phyloP scores from a whole-genome alignment of 441 rosid species.

The Rhodomyrtus psidioides region DNA sequence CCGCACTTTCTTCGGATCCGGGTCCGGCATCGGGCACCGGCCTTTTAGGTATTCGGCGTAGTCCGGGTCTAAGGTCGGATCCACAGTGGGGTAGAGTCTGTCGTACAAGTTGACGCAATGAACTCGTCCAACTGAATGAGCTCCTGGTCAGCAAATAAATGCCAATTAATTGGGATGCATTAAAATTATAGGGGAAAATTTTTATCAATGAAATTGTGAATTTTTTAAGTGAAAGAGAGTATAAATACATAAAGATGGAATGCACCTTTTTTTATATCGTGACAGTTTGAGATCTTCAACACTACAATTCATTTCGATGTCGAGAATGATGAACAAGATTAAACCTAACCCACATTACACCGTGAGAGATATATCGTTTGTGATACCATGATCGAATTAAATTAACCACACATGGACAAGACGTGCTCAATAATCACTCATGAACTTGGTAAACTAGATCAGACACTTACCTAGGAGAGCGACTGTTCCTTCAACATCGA shows the following conservation, averaged over 20 bases:
- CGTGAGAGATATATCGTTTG: neutral
- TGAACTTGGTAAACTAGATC: neutral
- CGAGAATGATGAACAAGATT: neutral
- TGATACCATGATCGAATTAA: neutral
- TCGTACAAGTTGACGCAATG: constrained; percentile 67
- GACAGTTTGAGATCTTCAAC: too few species aligned
- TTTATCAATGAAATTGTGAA: neutral
- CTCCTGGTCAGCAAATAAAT: constrained; percentile 26
- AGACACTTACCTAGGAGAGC: constrained; percentile 53
- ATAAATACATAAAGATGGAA: neutral
- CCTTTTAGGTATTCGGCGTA: constrained; percentile 55
- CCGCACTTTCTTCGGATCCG: constrained; percentile 40
- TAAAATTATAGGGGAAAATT: neutral
- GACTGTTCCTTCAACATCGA: constrained; percentile 61
- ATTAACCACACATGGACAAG: neutral
- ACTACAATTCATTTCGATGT: neutral
- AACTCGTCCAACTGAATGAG: constrained; percentile 81
- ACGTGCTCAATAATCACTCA: neutral
- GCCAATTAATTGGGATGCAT: neutral
- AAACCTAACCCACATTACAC: neutral
- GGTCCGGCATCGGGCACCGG: constrained; percentile 55
- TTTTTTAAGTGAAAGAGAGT: neutral
- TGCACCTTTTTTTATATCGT: neutral
- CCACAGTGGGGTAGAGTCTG: constrained; percentile 63
- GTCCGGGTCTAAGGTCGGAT: constrained; percentile 55